phyloP scores from a whole-genome alignment of 2,329 filamentous ascomycete species.

The Alternaria angustiovoidea region DNA sequence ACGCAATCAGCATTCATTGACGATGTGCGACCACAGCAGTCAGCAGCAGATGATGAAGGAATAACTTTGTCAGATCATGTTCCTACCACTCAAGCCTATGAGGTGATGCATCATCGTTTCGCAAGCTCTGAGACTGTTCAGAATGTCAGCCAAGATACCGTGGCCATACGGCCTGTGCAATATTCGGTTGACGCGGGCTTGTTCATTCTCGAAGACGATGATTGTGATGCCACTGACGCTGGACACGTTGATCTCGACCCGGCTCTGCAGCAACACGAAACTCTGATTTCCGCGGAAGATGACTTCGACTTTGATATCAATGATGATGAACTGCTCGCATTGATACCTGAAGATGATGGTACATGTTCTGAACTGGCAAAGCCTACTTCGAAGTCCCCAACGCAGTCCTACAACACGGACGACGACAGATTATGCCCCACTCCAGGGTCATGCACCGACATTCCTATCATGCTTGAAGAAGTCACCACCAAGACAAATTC shows the following conservation, averaged over 20 bases:
- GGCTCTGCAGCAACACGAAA: background rate
- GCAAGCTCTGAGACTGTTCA: background rate
- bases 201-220: background rate
- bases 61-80: background rate
- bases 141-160: constrained; percentile 3
- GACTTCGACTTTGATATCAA: constrained; percentile 34
- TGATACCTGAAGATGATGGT: constrained; percentile 15
- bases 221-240: background rate
- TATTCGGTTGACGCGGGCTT: background rate
- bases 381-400: constrained; percentile 8
- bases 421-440: background rate
- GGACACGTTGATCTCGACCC: background rate
- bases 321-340: constrained; percentile 34
- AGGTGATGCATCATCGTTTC: background rate
- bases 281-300: constrained; percentile 10
- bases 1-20: background rate
- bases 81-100: background rate
- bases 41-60: background rate
- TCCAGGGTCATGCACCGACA: background rate
- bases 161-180: background rate
- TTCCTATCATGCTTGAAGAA: background rate
- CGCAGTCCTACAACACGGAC: background rate
- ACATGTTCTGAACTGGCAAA: background rate
- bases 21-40: background rate
- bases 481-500: background rate